Percentiles rank a stretch among this genome's conserved stretches.
Conservation (phyloP, 257 asterid species). For the Solanum tarapatanum region DNA sequence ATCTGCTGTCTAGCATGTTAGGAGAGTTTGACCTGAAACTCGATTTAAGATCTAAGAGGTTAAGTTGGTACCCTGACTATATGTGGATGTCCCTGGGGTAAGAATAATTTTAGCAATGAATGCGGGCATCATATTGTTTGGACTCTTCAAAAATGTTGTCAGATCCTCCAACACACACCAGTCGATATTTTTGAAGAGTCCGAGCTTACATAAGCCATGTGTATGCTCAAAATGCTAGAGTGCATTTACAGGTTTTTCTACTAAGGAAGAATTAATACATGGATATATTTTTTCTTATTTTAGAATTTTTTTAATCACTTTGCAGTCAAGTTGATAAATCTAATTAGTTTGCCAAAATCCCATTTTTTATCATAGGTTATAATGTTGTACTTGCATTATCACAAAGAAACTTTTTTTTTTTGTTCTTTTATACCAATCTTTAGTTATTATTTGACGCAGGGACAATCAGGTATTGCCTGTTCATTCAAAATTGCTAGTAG, state of each 20-base stretch:
- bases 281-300: too few species aligned
- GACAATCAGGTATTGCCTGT: slow-evolving; percentile 31
- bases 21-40: neutral
- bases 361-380: neutral
- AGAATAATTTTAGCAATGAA: neutral
- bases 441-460: slow-evolving; percentile 66
- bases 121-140: neutral
- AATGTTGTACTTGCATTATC: neutral
- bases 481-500: slow-evolving; percentile 26
- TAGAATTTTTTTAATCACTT: neutral
- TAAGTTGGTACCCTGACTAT: neutral
- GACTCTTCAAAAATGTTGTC: neutral
- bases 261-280: too few species aligned
- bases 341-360: neutral
- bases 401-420: neutral
- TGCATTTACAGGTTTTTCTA: neutral
- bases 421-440: slow-evolving; percentile 15
- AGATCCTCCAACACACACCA: neutral
- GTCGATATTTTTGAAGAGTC: neutral
- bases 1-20: neutral
- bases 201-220: neutral
- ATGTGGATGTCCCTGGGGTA: neutral
- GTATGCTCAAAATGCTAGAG: neutral
- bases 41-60: neutral
- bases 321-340: neutral